A percentile compares a stretch with the other conserved stretches of the same genome.
These are phyloP conservation scores for Oligophagozyma castellii DNA, from an alignment of 1,139 yeast species.

Conservation along the genomic window DNA sequence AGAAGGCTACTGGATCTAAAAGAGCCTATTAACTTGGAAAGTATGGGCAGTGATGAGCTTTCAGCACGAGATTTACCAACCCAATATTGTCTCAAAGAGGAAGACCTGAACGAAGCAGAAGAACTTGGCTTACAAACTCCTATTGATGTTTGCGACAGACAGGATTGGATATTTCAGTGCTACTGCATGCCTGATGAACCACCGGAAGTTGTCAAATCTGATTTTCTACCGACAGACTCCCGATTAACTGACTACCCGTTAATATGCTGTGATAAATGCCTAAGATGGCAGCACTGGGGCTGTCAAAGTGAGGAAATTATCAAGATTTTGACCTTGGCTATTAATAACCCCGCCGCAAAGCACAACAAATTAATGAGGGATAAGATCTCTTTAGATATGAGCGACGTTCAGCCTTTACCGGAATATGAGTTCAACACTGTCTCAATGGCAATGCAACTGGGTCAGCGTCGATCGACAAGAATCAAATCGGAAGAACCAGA, in stretches of 20 bases:
- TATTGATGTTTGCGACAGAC: slow-evolving; percentile 12
- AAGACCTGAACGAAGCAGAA: slow-evolving; percentile 12
- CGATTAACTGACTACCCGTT: slow-evolving; percentile 9
- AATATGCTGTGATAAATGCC: slow-evolving; percentile 23
- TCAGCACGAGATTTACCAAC: no score
- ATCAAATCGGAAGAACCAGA: slow-evolving; percentile 7
- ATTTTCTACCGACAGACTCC: slow-evolving; percentile 22
- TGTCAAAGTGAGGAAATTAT: slow-evolving; percentile 11
- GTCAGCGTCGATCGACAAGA: slow-evolving; percentile 19
- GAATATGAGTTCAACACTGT: no score
- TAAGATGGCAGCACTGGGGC: slow-evolving; percentile 24
- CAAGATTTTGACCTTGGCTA: slow-evolving; percentile 9
- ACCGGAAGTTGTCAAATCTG: slow-evolving; percentile 6
- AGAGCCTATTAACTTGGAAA: no score
- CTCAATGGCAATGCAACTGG: no score
- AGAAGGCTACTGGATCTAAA: no score
- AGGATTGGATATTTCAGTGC: slow-evolving; percentile 23
- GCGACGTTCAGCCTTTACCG: no score
- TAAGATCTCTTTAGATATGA: no score
- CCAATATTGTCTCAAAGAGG: slow-evolving; percentile 11
- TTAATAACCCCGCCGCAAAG: no score
- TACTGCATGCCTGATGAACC: slow-evolving; percentile 10
- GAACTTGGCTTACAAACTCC: slow-evolving; percentile 12
- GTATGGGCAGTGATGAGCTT: no score
- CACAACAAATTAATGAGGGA: no score